Evolutionary conservation across 306 rosid genomes (phyloP), one percentile per base, ranked within the genome.

Genomic region (Cicer chorassanicum): DNA sequence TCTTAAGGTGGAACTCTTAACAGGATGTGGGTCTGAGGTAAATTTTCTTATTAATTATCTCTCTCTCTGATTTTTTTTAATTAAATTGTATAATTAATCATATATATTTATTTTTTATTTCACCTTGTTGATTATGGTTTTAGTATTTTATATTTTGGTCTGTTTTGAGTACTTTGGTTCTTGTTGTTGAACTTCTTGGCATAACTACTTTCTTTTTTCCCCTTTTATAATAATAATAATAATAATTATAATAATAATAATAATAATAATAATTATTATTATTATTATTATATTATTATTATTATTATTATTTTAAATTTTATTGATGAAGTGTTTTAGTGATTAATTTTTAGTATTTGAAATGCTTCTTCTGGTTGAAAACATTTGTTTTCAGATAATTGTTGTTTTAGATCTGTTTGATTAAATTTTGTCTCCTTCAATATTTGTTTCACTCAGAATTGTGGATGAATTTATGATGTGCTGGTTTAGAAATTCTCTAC

Each of bases 1-100:
- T 86, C 85, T 85, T 77, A 76, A 83, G 62, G 66, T 61, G 42
- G 55, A 68, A 80, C 61, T 78, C 80, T 77, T 77, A 40, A 34
- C 82, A 82, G 79, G 89, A 87, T 86, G 96, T 89, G 88, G 88
- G 92, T 85, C 77, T 92, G 89, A 90, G 99, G 98, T 94, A 90
- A 83, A 71, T 86, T 80, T 70, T 9, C 81, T 57, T 68, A 49
- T 64, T 65, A 14, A 65, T 74, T 77, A 63, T 76, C 51, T 81
- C 81, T 81, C 18, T 24, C 34, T 24, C 34, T 24, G 38, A 11
- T 66, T 41, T 45, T 21, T 48, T 81, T 88, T 78, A 69, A 78
- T 78, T 82, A 81, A 49, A 72, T 63, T 56, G 8, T 40, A 8
- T 59, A 66, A 9, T 55, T 55, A 36, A 38, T 6, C n/a, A 40